Percentiles rank a stretch among this genome's conserved stretches.
Conservation (phyloP, 2,329 filamentous ascomycete species). For the Phyllosticta capitalensis region DNA sequence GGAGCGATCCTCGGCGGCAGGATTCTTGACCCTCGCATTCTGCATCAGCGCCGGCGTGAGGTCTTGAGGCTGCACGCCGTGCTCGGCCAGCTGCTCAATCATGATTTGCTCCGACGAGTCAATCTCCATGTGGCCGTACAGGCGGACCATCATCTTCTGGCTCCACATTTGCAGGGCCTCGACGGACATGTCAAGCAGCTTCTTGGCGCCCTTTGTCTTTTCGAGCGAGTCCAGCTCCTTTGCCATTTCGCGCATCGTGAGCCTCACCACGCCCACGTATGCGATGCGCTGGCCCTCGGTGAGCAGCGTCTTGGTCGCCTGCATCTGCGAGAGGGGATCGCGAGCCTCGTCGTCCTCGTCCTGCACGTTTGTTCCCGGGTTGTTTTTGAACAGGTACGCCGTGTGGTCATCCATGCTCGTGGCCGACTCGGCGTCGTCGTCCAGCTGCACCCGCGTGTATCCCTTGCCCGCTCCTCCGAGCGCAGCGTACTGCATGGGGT, state of each 20-base stretch:
- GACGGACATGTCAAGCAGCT: conserved; percentile 56
- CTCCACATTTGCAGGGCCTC: conserved; percentile 92
- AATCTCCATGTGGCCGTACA: conserved; percentile 97
- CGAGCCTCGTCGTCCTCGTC: conserved; percentile 67
- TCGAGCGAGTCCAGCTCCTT: conserved; percentile 56
- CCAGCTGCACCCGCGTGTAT: conserved; percentile 88
- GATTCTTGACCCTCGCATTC: conserved; percentile 88
- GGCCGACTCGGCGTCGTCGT: conserved; percentile 86
- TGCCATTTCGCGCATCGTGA: conserved; percentile 72
- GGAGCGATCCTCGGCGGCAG: conserved; percentile 53
- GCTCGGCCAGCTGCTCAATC: conserved; percentile 93
- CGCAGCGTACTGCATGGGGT: conserved; percentile 61
- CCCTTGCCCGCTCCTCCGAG: conserved; percentile 87
- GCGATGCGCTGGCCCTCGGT: conserved; percentile 94
- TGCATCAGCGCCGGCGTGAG: conserved; percentile 80
- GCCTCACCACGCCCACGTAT: conserved; percentile 80
- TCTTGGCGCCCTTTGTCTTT: conserved; percentile 58
- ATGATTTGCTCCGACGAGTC: conserved; percentile 84
- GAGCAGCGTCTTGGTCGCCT: conserved; percentile 88
- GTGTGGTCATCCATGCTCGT: conserved; percentile 98
- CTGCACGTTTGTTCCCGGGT: conserved; percentile 45
- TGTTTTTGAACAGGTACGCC: conserved; percentile 70
- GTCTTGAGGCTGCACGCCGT: conserved; percentile 78
- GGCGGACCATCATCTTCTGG: conserved; percentile 93
- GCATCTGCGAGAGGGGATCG: conserved; percentile 81